Base-by-base conservation (phyloP, 2,329 filamentous ascomycete genomes). In the Beauveria sp. region DNA sequence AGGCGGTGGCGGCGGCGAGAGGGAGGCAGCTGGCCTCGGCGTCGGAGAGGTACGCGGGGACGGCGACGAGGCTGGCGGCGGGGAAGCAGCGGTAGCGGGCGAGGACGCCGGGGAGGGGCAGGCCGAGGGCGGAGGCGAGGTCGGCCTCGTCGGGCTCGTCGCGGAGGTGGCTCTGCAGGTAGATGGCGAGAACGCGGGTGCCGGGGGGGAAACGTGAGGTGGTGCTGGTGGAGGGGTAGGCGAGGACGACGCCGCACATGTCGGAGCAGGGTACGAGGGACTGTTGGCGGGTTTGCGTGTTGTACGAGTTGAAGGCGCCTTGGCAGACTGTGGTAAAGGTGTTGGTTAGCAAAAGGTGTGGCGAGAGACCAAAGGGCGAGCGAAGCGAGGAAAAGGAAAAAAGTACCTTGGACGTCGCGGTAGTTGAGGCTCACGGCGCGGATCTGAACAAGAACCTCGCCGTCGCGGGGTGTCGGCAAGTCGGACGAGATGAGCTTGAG, bases 301-400 rank as follows among this genome's bases (percentile, higher is more conserved):
- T 79, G 74, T 89, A 85, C 71, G 90, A 85, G 68, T 78, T 84
- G 75, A 89, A 90, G 14, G 84, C 76, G 34, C 87, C 87, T 75
- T 81, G 85, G 67, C 77, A 78, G 22, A 90, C 87, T 87, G 62
- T 1, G 3, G 12, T 37, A 0, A 37, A 10, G 12, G 5, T 34
- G 30, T 34, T 37, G 34, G 12, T 37, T 37, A 37, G 34, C 34
- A 37, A 37, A 34, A 37, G 34, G 34, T 37, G 34, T 5, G 34
- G 14, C 34, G 12, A 37, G 34, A 37, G 34, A 14, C 1, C 2
- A 14, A 1, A 14, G 34, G 5, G 34, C 12, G 34, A 37, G 34
- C 37, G 22, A 37, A 10, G 50, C 26, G 26, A 53, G 28, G 3
- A 20, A 44, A 43, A 18, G 37, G 5, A 30, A 43, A 37, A 9